Conservation (phyloP, 805 yeast genomes). For the Ogataea pilisensis region DNA sequence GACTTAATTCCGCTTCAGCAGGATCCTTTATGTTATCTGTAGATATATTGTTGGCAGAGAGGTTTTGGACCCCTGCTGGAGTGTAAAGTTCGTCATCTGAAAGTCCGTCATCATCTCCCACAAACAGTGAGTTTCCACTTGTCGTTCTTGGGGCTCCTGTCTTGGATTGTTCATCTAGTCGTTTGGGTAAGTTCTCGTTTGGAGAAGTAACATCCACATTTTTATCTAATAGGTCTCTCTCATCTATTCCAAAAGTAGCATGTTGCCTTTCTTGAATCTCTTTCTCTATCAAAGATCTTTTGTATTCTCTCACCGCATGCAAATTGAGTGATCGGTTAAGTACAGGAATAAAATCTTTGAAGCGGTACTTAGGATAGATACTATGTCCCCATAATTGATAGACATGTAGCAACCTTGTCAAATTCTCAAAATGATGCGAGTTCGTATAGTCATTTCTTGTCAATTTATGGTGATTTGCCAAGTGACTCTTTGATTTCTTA, state of each 20-base stretch:
- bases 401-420: slow-evolving; percentile 44
- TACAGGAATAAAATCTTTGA: slow-evolving; percentile 60
- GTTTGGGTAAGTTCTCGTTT: no score
- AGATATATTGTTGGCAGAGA: no score
- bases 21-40: no score
- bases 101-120: slow-evolving; percentile 10
- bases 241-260: not conserved
- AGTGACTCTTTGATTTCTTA: slow-evolving; percentile 15
- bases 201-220: no score
- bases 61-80: not conserved
- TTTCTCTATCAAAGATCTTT: slow-evolving; percentile 35
- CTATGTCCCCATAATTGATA: slow-evolving; percentile 77
- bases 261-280: slow-evolving; percentile 28
- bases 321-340: slow-evolving; percentile 45
- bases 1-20: no score
- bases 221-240: no score
- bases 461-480: slow-evolving; percentile 23
- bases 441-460: slow-evolving; percentile 21
- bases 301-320: slow-evolving; percentile 37
- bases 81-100: slow-evolving; percentile 20
- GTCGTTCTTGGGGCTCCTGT: no score
- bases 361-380: slow-evolving; percentile 75
- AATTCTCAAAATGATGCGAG: slow-evolving; percentile 46
- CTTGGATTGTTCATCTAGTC: no score
- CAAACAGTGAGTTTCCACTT: slow-evolving; percentile 7